These are phyloP conservation scores for Cryptosporidium muris DNA, from an alignment of 169 alveolate genomes.

Conservation along the genomic window DNA sequence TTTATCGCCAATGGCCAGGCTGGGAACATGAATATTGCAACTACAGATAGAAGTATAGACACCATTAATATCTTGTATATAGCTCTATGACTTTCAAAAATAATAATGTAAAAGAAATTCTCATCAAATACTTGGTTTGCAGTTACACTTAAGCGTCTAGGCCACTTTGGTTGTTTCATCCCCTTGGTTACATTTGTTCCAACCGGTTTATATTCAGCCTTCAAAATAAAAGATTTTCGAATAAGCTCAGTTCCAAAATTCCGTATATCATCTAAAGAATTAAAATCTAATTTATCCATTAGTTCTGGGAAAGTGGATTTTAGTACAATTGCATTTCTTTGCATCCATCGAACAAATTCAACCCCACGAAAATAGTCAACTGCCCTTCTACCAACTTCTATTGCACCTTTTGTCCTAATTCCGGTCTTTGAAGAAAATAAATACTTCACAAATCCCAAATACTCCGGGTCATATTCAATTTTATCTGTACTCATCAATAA, in stretches of 20 bases:
- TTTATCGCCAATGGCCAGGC: conserved; percentile 86
- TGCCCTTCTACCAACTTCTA: conserved; percentile 85
- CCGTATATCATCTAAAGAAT: conserved; percentile 27
- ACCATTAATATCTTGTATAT: conserved; percentile 78
- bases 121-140: conserved; percentile 82
- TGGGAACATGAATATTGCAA: conserved; percentile 85
- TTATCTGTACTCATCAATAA: conserved; percentile 16
- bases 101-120: conserved; percentile 82
- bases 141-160: conserved; percentile 82
- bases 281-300: conserved; percentile 18
- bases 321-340: conserved; percentile 74
- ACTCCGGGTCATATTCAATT: conserved; percentile 6
- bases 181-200: conserved; percentile 34
- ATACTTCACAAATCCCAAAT: conserved; percentile 25
- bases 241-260: conserved; percentile 59
- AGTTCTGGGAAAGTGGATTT: conserved; percentile 48
- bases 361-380: conserved; percentile 86
- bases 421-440: conserved; percentile 69
- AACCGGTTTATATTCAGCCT: conserved; percentile 66
- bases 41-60: conserved; percentile 78
- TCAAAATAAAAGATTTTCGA: conserved; percentile 28
- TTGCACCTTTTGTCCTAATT: conserved; percentile 77
- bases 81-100: conserved; percentile 83
- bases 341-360: conserved; percentile 79
- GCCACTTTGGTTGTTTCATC: conserved; percentile 84